Base-by-base conservation (phyloP, 2,329 filamentous ascomycete genomes). In the Penicillium sp. region DNA sequence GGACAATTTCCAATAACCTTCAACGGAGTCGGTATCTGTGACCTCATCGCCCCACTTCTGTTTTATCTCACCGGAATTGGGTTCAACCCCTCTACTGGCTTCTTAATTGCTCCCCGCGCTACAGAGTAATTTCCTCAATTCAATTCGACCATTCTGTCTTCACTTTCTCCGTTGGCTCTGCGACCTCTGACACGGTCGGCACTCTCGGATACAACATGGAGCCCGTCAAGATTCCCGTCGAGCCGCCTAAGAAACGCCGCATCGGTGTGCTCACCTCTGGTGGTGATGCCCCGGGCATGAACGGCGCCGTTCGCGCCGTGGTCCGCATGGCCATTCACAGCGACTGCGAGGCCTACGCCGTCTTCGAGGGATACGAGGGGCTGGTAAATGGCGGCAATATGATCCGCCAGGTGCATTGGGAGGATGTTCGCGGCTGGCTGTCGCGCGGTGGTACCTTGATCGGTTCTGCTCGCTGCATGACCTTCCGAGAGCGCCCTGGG, bases 361-460 rank as follows among this genome's bases (percentile, higher is more conserved):
- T 93, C 67, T 93, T 92, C 72, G 93, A 97, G 72, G 93, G 93
- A 53, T 98, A 98, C 74, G 90, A 97, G 66, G 93, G 93, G 37
- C 80, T 98, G 46, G 92, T 98, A 25, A 82, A 87, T 59, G 93
- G 92, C 61, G 90, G 89, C 41, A 80, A 90, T 67, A 83, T 92
- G 74, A 97, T 98, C 74, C 83, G 82, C 62, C 81, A 88, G 74
- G 89, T 95, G 82, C 75, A 82, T 44, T 97, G 92, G 92, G 82
- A 95, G 57, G 90, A 96, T 67, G 93, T 98, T 49, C 86, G 93
- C 63, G 92, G 93, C 64, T 98, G 87, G 80, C 81, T 95, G 46
- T 92, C 89, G 28, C 90, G 95, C 68, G 93, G 93, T 55, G 93
- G 93, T 56, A 98, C 93, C 13, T 81, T 96, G 55, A 97, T 98